A percentile compares a stretch with the other conserved stretches of the same genome.
Evolutionary conservation across 768 basidiomycete genomes (phyloP).

Genomic region (Tremella fuciformis): DNA sequence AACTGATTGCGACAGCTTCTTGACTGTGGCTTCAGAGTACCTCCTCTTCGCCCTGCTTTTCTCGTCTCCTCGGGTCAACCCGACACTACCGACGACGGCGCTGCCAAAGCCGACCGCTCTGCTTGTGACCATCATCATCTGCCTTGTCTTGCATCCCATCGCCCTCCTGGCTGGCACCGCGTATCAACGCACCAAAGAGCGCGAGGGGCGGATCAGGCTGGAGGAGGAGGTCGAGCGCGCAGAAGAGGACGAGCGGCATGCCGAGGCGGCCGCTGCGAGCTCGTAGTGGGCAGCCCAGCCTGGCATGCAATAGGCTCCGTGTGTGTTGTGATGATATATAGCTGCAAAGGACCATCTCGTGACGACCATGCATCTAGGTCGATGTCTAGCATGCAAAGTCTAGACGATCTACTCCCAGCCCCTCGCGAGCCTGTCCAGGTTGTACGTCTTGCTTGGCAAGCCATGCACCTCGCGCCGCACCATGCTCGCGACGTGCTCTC

Average conservation of each 20-base stretch:
- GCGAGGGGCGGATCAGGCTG: constrained; percentile 51
- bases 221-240: constrained; percentile 51
- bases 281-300: neutral
- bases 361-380: too few species aligned
- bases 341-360: too few species aligned
- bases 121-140: constrained; percentile 51
- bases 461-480: constrained; percentile 29
- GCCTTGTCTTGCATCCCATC: constrained; percentile 52
- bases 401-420: constrained; percentile 28
- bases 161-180: constrained; percentile 50
- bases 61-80: constrained; percentile 44
- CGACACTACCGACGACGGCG: constrained; percentile 43
- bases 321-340: too few species aligned
- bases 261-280: constrained; percentile 23
- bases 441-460: constrained; percentile 1
- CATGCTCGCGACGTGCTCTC: constrained; percentile 68
- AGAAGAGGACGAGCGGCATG: constrained; percentile 29
- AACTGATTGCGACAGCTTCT: constrained; percentile 16
- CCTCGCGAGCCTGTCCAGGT: constrained; percentile 18
- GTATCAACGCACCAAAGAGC: constrained; percentile 48
- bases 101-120: constrained; percentile 50
- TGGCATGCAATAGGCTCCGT: too few species aligned
- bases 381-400: too few species aligned
- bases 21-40: constrained; percentile 30
- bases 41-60: constrained; percentile 47